A percentile compares a stretch with the other conserved stretches of the same genome.
phyloP scores from a whole-genome alignment of 345 rosid genomes.

The Sonneratia alba region DNA sequence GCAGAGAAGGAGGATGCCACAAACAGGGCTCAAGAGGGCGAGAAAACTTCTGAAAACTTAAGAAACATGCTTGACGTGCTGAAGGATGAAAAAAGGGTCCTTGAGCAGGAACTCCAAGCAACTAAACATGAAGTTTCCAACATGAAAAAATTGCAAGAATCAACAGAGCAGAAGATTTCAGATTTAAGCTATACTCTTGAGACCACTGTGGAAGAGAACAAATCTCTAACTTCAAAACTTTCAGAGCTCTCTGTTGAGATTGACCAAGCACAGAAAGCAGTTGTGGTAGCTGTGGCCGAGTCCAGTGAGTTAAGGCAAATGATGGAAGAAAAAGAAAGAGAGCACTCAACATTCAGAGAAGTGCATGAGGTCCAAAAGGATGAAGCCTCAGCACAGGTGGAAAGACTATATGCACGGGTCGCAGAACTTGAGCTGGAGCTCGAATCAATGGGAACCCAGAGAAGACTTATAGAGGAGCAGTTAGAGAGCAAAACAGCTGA shows the following conservation, averaged over 20 bases:
- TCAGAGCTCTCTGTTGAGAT: conserved; percentile 44
- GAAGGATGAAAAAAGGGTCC: conserved; percentile 25
- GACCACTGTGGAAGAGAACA: conserved; percentile 40
- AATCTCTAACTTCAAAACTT: conserved; percentile 38
- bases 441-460: conserved; percentile 26
- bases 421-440: conserved; percentile 40
- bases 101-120: conserved; percentile 34
- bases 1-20: conserved; percentile 14
- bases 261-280: conserved; percentile 31
- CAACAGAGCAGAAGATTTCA: conserved; percentile 37
- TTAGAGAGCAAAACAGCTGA: conserved; percentile 35
- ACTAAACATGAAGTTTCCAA: conserved; percentile 29
- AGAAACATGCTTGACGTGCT: conserved; percentile 37
- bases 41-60: conserved; percentile 16
- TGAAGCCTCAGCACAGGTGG: conserved; percentile 36
- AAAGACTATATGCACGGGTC: conserved; percentile 29
- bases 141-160: conserved; percentile 51
- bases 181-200: conserved; percentile 31
- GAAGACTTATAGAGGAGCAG: conserved; percentile 35
- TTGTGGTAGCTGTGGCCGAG: conserved; percentile 33
- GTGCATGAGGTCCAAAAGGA: conserved; percentile 39
- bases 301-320: conserved; percentile 36
- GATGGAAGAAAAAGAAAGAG: conserved; percentile 44
- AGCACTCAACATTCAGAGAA: conserved; percentile 35
- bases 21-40: conserved; percentile 25